A percentile compares a stretch with the other conserved stretches of the same genome.
These are phyloP conservation scores for Trypanosoma caninum DNA, from an alignment of 208 protist species.

Conservation along the genomic window DNA sequence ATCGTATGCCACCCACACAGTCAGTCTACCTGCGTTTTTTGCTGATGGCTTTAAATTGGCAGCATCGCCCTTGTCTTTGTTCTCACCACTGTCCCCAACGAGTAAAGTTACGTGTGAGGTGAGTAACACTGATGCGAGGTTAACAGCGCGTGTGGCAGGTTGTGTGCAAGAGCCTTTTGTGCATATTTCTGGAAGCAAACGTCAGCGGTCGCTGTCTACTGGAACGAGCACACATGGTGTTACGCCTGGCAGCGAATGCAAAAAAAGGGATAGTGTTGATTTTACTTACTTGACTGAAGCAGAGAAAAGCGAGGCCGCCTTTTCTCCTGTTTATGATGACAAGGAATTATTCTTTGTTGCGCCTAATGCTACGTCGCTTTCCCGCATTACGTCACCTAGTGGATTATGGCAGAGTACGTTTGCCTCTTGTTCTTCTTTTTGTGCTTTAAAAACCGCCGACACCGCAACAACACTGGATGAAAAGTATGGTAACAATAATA, in stretches of 20 bases:
- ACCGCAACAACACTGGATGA: too few species aligned
- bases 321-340: background rate
- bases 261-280: background rate
- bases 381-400: conserved; percentile 7
- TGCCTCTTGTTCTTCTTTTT: too few species aligned
- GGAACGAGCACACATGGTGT: conserved; percentile 1
- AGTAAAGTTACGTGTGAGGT: background rate
- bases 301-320: background rate
- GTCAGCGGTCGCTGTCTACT: background rate
- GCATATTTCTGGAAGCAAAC: background rate
- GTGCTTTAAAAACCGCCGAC: too few species aligned
- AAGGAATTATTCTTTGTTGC: background rate
- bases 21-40: conserved; percentile 15
- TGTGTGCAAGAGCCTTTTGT: background rate
- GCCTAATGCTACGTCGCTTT: conserved; percentile 19
- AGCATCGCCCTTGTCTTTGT: background rate
- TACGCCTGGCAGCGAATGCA: conserved; percentile 5
- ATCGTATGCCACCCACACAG: background rate
- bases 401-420: background rate
- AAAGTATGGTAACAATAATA: too few species aligned
- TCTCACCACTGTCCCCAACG: background rate
- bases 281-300: background rate
- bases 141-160: too few species aligned
- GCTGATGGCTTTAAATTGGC: conserved; percentile 20
- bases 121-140: too few species aligned